These are phyloP conservation scores for Teratosphaeria viscida DNA, from an alignment of 2,329 filamentous ascomycete genomes.

Conservation along the genomic window DNA sequence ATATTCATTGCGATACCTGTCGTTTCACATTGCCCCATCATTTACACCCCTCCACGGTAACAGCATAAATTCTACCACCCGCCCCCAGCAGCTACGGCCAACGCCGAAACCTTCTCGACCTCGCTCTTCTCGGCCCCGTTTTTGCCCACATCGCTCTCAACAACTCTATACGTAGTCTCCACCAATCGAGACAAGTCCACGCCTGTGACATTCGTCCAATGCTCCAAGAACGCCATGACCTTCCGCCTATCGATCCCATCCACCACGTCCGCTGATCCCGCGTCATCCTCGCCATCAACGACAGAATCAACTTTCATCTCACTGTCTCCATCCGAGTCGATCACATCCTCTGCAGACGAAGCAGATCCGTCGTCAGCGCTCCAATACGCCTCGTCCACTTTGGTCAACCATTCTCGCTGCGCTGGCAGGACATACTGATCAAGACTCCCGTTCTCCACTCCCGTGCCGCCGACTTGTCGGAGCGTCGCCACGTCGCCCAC, in stretches of 20 bases:
- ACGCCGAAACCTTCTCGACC: conserved; percentile 72
- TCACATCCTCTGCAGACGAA: conserved; percentile 6
- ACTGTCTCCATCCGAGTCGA: conserved; percentile 4
- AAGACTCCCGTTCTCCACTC: conserved; percentile 25
- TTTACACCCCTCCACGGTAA: background rate
- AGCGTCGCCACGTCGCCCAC: conserved; percentile 59
- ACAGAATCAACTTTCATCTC: conserved; percentile 5
- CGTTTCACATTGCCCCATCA: background rate
- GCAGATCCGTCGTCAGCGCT: conserved; percentile 13
- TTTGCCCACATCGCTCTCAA: conserved; percentile 91
- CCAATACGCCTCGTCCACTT: conserved; percentile 50
- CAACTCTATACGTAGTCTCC: conserved; percentile 81
- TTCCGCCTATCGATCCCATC: conserved; percentile 51
- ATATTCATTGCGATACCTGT: background rate
- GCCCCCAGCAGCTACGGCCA: conserved; percentile 83
- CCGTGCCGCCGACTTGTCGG: conserved; percentile 23
- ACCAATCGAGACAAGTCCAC: conserved; percentile 62
- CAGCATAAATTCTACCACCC: conserved; percentile 56
- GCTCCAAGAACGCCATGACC: conserved; percentile 57
- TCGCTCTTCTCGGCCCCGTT: conserved; percentile 50
- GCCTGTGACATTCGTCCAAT: conserved; percentile 66
- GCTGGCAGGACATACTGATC: conserved; percentile 47
- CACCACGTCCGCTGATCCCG: conserved; percentile 16
- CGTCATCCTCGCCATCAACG: conserved; percentile 2
- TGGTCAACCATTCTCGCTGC: conserved; percentile 75